Conservation (phyloP, 805 yeast species). For the Kuraishia molischiana region DNA sequence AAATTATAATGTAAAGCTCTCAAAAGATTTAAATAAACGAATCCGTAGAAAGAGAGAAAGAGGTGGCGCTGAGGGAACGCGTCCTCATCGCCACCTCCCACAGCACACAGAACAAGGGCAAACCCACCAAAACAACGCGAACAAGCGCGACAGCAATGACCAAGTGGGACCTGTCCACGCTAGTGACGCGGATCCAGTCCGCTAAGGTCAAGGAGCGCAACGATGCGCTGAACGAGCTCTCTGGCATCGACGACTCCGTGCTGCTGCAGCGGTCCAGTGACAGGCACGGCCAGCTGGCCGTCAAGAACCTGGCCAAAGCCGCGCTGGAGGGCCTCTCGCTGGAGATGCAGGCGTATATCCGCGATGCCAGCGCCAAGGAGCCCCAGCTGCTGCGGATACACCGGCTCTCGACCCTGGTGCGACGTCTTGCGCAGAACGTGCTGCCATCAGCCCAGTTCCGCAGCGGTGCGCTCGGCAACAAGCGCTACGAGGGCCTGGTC, state of each 20-base stretch:
- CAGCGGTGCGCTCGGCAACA: neutral
- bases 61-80: too few species aligned
- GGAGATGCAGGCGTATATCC: constrained; percentile 12
- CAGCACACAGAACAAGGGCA: too few species aligned
- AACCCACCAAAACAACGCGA: too few species aligned
- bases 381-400: neutral
- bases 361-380: neutral
- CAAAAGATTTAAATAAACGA: neutral
- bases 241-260: constrained; percentile 11
- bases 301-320: constrained; percentile 7
- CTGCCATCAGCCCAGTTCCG: neutral
- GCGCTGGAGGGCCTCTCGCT: constrained; percentile 11
- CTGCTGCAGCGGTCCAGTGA: neutral
- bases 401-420: constrained; percentile 1
- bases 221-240: constrained; percentile 34
- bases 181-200: too few species aligned
- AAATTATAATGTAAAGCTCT: neutral
- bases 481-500: neutral
- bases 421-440: neutral
- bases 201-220: constrained; percentile 44
- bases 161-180: too few species aligned
- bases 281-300: neutral
- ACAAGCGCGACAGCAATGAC: too few species aligned
- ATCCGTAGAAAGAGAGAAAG: too few species aligned
- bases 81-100: too few species aligned